These are phyloP conservation scores for Ascochyta koolunga DNA, from an alignment of 2,329 filamentous ascomycete species.

Conservation along the genomic window DNA sequence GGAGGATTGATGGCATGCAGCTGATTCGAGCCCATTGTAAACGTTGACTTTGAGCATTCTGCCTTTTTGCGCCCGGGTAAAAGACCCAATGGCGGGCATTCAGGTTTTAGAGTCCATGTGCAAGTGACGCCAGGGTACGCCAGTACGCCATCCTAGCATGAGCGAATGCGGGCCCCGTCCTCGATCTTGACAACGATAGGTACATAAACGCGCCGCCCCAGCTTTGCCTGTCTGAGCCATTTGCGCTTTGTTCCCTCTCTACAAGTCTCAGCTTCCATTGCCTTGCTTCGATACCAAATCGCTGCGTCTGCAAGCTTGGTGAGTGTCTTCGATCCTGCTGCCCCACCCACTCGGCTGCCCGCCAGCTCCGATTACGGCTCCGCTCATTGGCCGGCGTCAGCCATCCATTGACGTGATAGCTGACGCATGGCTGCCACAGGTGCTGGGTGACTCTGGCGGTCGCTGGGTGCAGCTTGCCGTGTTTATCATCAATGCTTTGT, in stretches of 20 bases:
- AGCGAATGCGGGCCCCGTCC: constrained; percentile 40
- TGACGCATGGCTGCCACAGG: constrained; percentile 24
- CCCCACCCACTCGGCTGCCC: constrained; percentile 11
- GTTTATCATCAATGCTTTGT: constrained; percentile 18
- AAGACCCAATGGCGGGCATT: constrained; percentile 5
- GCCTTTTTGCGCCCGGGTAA: constrained; percentile 7
- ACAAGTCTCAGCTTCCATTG: constrained; percentile 2
- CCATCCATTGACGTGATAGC: constrained; percentile 9
- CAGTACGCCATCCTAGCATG: constrained; percentile 30
- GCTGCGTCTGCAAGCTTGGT: constrained; percentile 5
- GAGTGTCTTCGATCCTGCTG: constrained; percentile 7
- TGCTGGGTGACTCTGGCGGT: constrained; percentile 25
- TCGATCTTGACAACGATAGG: constrained; percentile 21
- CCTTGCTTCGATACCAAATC: not conserved
- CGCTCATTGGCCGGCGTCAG: constrained; percentile 28
- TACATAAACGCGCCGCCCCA: constrained; percentile 38
- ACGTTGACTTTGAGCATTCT: not conserved
- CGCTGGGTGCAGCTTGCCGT: constrained; percentile 20
- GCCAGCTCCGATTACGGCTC: constrained; percentile 17
- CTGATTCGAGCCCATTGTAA: not conserved
- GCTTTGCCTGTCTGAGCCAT: constrained; percentile 25
- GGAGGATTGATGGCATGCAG: constrained; percentile 10
- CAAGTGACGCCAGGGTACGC: constrained; percentile 28
- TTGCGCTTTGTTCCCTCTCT: constrained; percentile 15
- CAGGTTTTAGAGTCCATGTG: constrained; percentile 29